Evolutionary conservation across 768 basidiomycete species (phyloP), one percentile per base, ranked within the genome.

Genomic region (Termitomyces sp.): DNA sequence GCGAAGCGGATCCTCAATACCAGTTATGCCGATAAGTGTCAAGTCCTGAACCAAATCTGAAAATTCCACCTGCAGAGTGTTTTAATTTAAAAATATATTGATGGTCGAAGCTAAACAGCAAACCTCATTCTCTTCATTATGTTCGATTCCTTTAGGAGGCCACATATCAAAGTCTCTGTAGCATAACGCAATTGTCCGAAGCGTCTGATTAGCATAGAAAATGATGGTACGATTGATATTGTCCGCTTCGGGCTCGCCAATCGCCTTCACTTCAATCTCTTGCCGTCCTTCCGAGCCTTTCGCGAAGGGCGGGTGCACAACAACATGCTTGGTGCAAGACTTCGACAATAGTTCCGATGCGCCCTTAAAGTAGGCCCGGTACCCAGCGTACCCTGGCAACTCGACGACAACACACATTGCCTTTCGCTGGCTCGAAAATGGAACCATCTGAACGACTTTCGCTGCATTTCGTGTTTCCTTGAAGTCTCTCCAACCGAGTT

Each of bases 1-100:
- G 34, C 96, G 90, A 4, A 99, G 81, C 44, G 95, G 97, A 68
- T 99, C 97, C 68, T 99, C 95, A 65, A 99, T 98, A 65, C 94
- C 97, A 59, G 87, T 85, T 63, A 99, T 91, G 46, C 84, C 90
- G 60, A 98, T 87, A 34, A 98, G 83, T 0, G 88, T 94, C 58
- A 98, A 72, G 22, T 94, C 82, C 20, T 72, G 69, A 2, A 87
- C 82, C 14, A 99, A 72, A 24, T 81, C 77, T 1, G 86, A 83
- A 63, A 84, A 95, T 14, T 83, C 76, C 39, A 90, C 80, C 87
- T 89, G 58, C 36, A 14, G 51, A 54, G 63, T 34, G 47, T 50
- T 63, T 43, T 57, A 20, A 57, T 60, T 58, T 58, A 64, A 46
- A 58, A 26, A 27, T 5, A 46, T 27, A 31, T 49, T 31, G 3